phyloP scores from a whole-genome alignment of 257 asterid species.

The Solanum neorickii region DNA sequence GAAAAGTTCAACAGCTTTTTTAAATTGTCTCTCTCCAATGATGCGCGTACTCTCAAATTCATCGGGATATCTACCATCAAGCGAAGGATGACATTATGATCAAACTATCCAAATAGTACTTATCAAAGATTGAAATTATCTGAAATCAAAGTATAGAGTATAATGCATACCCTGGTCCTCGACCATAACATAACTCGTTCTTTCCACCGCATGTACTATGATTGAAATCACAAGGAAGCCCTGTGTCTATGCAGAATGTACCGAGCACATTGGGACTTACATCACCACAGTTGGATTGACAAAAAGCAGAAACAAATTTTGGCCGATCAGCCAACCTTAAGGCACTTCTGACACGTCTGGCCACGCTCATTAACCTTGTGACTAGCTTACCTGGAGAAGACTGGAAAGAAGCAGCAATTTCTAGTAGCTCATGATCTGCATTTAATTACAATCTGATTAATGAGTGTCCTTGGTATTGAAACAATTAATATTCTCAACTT shows the following conservation, averaged over 20 bases:
- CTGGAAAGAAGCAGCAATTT: conserved; percentile 76
- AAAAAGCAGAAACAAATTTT: conserved; percentile 84
- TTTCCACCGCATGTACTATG: conserved; percentile 96
- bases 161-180: conserved; percentile 87
- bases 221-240: conserved; percentile 93
- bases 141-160: background rate
- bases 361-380: conserved; percentile 51
- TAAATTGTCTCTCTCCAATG: conserved; percentile 87
- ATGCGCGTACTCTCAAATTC: conserved; percentile 95
- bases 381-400: conserved; percentile 60
- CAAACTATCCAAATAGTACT: background rate
- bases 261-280: conserved; percentile 99
- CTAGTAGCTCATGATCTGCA: conserved; percentile 84
- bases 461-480: background rate
- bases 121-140: background rate
- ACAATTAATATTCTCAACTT: background rate
- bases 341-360: conserved; percentile 86
- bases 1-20: conserved; percentile 74
- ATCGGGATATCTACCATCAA: conserved; percentile 62
- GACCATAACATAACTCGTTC: conserved; percentile 91
- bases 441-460: background rate
- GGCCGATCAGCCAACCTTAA: conserved; percentile 69
- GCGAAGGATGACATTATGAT: conserved; percentile 11
- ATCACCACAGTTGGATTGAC: conserved; percentile 97
- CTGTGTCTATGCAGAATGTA: conserved; percentile 88